Evolutionary conservation across 164 flowering plant species (phyloP).

Genomic region (Liriodendron chinense): DNA sequence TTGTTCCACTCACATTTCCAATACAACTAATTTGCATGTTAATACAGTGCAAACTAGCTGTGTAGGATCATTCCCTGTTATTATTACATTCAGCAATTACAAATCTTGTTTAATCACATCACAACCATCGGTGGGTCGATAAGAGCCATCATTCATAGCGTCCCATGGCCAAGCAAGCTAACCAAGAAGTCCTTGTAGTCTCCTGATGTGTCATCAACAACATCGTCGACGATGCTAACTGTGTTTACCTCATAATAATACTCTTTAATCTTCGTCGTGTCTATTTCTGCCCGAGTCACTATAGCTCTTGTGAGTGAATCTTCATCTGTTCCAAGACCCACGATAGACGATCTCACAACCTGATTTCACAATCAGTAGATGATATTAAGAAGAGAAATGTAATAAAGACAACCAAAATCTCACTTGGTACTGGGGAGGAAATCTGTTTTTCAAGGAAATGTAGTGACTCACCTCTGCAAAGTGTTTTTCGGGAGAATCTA

Average conservation of each 20-base stretch:
- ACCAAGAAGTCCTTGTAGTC: slow-evolving; percentile 65
- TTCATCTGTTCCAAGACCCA: slow-evolving; percentile 74
- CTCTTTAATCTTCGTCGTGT: slow-evolving; percentile 56
- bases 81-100: too few species aligned
- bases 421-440: too few species aligned
- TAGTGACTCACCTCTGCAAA: slow-evolving; percentile 58
- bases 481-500: slow-evolving; percentile 64
- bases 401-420: neutral
- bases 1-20: too few species aligned
- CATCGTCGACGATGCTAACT: slow-evolving; percentile 47
- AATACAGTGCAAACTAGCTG: too few species aligned
- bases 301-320: slow-evolving; percentile 68
- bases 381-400: too few species aligned
- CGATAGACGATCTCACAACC: slow-evolving; percentile 55
- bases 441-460: too few species aligned
- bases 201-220: slow-evolving; percentile 73
- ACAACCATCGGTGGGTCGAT: too few species aligned
- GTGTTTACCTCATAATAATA: slow-evolving; percentile 44
- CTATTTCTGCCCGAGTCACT: slow-evolving; percentile 65
- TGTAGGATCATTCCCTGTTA: too few species aligned
- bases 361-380: slow-evolving; percentile 5
- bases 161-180: slow-evolving; percentile 59
- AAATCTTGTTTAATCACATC: too few species aligned
- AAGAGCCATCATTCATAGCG: neutral
- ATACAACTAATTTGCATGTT: too few species aligned